Base-by-base conservation (phyloP, 805 yeast species). In the Candida nanaspora region DNA sequence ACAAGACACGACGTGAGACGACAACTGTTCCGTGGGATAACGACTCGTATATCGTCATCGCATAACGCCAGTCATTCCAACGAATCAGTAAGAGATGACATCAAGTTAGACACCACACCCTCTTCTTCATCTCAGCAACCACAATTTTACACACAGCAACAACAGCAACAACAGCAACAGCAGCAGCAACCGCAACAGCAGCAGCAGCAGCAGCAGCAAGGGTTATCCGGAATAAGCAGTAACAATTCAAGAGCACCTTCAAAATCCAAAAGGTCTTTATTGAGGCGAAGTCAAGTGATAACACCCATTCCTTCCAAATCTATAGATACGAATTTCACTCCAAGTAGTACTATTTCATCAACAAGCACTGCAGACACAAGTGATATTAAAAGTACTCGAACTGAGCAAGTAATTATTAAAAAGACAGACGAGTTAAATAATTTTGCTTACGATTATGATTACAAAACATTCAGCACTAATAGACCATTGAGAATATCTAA, bases 401-500 rank as follows among this genome's bases (percentile, higher is more conserved):
- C 54, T 9, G 58, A 53, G 18, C 50, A 49, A 33, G 40, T 59
- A 28, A 42, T 57, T 4, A 50, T 57, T 27, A 42, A 56, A 15
- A 47, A 48, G n/a, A 41, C 46, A 35, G 45, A 45, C 14, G 56
- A 50, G 15, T 43, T 52, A 3, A 61, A 55, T 29, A 46, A 54
- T 44, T 50, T 52, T 35, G 61, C 58, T 31, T 63, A 59, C 40
- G 61, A 60, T 33, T 63, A 59, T 40, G 66, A 62, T 33, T 63
- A 62, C 39, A 55, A 57, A 41, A 58, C 62, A 7, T 63, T 63
- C 44, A 53, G 60, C 41, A 51, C 63, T 1, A 51, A 41, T 2
- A 62, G 60, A 37, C 65, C 65, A 18, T 38, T 63, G 31, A 40
- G 68, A 38, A 29, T 55, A 13, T 56, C 64, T 18, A 63, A 62